Percentiles rank a stretch among this genome's conserved stretches.
phyloP scores from a whole-genome alignment of 805 yeast genomes.

The Kockiozyma suomiensis region DNA sequence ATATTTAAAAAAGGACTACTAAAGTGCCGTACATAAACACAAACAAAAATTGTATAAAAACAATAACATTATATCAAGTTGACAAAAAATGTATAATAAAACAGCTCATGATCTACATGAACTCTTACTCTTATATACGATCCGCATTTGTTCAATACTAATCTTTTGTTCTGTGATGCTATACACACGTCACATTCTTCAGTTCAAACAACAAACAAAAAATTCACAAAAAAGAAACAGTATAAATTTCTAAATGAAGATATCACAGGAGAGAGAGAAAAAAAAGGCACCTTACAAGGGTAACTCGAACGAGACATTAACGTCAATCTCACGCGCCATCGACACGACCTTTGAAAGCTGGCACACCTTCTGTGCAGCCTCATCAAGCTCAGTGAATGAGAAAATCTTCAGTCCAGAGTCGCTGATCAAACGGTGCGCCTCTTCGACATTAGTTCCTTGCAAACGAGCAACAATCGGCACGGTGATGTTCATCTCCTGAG shows the following conservation, averaged over 20 bases:
- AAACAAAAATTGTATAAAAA: too few species aligned
- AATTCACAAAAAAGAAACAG: too few species aligned
- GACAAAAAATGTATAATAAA: not conserved
- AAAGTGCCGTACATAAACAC: too few species aligned
- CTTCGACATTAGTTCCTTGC: slow-evolving; percentile 94
- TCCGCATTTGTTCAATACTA: too few species aligned
- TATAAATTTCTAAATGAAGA: too few species aligned
- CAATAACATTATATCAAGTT: not conserved
- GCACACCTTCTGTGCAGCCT: slow-evolving; percentile 95
- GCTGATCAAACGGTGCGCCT: slow-evolving; percentile 82
- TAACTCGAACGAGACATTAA: slow-evolving; percentile 54
- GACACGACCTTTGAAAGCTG: slow-evolving; percentile 60
- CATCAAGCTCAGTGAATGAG: slow-evolving; percentile 89
- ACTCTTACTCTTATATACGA: too few species aligned
- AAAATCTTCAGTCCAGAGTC: slow-evolving; percentile 91
- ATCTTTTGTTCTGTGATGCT: not conserved
- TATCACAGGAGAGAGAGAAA: too few species aligned
- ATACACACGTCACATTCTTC: too few species aligned
- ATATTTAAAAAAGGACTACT: too few species aligned
- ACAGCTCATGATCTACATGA: not conserved
- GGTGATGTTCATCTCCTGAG: slow-evolving; percentile 84
- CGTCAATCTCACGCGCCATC: slow-evolving; percentile 53
- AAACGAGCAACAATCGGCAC: slow-evolving; percentile 97
- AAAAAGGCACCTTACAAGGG: slow-evolving; percentile 43
- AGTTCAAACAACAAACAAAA: too few species aligned